Conservation (phyloP, 1,284 basidiomycete species). For the Fomitopsis schrenkii region DNA sequence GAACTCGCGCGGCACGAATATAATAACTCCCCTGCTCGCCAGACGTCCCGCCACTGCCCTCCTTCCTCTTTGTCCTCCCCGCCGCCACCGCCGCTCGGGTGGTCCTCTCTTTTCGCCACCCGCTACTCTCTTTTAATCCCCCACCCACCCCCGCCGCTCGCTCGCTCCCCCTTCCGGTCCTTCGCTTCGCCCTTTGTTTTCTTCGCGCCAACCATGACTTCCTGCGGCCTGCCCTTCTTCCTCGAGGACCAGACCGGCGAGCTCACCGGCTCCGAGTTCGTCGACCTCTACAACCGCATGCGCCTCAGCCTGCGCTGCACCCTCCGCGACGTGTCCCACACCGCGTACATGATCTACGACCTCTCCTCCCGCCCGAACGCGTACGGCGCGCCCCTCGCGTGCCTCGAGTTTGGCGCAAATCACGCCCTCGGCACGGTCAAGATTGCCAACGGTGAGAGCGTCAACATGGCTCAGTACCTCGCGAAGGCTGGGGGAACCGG, state of each 20-base stretch:
- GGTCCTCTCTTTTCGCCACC: neutral
- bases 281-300: constrained; percentile 60
- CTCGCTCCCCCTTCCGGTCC: neutral
- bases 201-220: constrained; percentile 30
- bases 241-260: constrained; percentile 58
- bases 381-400: constrained; percentile 36
- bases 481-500: constrained; percentile 34
- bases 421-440: constrained; percentile 49
- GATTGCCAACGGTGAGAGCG: constrained; percentile 32
- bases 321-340: constrained; percentile 34
- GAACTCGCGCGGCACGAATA: neutral
- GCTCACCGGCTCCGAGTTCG: constrained; percentile 49
- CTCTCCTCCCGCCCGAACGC: constrained; percentile 18
- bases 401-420: constrained; percentile 46
- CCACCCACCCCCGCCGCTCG: neutral
- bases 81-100: neutral
- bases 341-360: constrained; percentile 52
- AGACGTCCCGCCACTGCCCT: neutral
- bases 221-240: constrained; percentile 53
- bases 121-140: neutral
- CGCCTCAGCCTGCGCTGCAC: constrained; percentile 45
- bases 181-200: neutral
- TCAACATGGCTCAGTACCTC: constrained; percentile 51
- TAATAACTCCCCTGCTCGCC: neutral
- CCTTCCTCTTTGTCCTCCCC: neutral